Evolutionary conservation across 176 grass and related monocot species (phyloP).

Genomic region (Triticum turgidum): DNA sequence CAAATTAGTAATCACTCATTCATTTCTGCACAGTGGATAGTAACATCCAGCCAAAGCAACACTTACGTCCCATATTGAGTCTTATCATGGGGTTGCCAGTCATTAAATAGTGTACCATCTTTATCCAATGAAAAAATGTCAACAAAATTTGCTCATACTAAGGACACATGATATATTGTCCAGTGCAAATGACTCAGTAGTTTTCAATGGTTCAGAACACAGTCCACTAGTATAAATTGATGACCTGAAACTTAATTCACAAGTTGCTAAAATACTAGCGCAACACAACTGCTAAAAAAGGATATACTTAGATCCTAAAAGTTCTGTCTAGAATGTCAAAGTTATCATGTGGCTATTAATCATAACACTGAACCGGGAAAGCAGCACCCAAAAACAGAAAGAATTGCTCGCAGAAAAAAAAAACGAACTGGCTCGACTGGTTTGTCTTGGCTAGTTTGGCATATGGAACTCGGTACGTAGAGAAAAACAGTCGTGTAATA

Average conservation of each 20-base stretch:
- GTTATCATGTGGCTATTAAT: not conserved
- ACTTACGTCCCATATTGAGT: not conserved
- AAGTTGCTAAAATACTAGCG: not conserved
- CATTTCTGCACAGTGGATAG: not conserved
- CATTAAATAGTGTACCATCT: not conserved
- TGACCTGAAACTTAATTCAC: slow-evolving; percentile 5
- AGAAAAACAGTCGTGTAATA: not conserved
- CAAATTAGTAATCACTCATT: slow-evolving; percentile 4
- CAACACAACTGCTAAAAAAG: not conserved
- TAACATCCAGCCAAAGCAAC: not conserved
- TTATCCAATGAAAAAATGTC: not conserved
- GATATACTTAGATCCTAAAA: not conserved
- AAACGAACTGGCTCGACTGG: not conserved
- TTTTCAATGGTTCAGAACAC: not conserved
- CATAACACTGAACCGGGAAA: not conserved
- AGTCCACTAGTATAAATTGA: slow-evolving; percentile 12
- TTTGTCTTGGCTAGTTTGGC: not conserved
- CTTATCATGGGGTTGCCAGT: not conserved
- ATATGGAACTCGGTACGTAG: not conserved
- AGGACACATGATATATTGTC: not conserved
- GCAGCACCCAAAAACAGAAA: not conserved
- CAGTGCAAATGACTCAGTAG: not conserved
- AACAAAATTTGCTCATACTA: not conserved
- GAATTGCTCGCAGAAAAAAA: not conserved
- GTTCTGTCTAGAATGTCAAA: not conserved